phyloP scores from a whole-genome alignment of 176 grass and related monocot species.

The Musa beccarii region DNA sequence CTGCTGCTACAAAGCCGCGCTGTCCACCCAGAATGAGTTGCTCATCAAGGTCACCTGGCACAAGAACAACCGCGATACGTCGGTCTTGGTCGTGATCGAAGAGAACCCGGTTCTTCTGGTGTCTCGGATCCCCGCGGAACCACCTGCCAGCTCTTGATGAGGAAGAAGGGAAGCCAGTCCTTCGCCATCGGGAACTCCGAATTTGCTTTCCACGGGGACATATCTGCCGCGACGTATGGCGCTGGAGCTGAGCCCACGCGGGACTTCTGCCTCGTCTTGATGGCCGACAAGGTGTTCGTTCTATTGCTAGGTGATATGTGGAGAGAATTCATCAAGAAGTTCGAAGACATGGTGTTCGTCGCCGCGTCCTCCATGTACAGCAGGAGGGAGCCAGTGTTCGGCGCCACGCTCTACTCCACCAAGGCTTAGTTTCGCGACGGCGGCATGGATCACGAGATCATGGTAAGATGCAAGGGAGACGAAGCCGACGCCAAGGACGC shows the following conservation, averaged over 20 bases:
- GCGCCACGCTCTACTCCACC: neutral
- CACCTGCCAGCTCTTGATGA: neutral
- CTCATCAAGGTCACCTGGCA: constrained; percentile 3
- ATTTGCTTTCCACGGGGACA: neutral
- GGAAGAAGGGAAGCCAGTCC: neutral
- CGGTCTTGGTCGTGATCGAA: neutral
- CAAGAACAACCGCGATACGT: neutral
- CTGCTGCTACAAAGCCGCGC: neutral
- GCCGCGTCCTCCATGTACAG: neutral
- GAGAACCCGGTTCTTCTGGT: no score
- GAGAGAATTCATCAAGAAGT: neutral
- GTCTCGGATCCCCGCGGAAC: neutral
- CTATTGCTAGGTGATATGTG: neutral
- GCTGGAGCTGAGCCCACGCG: neutral
- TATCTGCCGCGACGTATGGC: constrained; percentile 2
- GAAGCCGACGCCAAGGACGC: neutral
- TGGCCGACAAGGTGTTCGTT: neutral
- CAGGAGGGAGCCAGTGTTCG: constrained; percentile 1
- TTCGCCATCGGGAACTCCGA: neutral
- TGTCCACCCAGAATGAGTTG: neutral
- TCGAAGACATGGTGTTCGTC: no score
- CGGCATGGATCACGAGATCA: constrained; percentile 3
- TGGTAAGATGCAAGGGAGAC: neutral
- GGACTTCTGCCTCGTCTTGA: constrained; percentile 1
- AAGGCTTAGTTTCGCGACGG: neutral